These are phyloP conservation scores for Thielaviopsis ethacetica DNA, from an alignment of 2,329 filamentous ascomycete genomes.

Conservation along the genomic window DNA sequence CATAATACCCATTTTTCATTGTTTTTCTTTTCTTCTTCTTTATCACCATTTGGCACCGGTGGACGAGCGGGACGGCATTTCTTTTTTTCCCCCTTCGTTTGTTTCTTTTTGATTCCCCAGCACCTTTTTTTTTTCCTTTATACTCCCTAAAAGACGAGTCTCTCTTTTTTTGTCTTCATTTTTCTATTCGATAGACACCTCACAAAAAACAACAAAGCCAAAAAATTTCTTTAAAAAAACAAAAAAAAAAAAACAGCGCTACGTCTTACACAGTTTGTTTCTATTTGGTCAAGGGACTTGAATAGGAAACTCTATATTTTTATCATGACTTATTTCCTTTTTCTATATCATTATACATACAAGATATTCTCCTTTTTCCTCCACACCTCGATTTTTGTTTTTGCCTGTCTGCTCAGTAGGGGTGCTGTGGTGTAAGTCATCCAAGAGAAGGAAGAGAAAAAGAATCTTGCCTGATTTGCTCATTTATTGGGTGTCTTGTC, in stretches of 20 bases:
- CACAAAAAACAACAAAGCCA: neutral
- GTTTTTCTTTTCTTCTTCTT: neutral
- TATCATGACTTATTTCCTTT: too few species aligned
- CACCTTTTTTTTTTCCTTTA: neutral
- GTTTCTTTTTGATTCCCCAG: neutral
- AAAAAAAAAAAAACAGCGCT: neutral
- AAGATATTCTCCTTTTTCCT: too few species aligned
- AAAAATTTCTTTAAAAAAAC: neutral
- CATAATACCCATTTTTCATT: neutral
- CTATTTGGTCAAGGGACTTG: neutral
- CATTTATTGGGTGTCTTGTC: too few species aligned
- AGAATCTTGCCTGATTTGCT: too few species aligned
- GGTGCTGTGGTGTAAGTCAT: too few species aligned
- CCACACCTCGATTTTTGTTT: too few species aligned
- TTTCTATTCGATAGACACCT: neutral
- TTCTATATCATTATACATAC: too few species aligned
- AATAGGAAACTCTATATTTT: neutral
- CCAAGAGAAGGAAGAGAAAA: too few species aligned
- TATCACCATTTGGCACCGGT: neutral
- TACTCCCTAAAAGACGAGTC: neutral
- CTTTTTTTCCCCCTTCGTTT: neutral
- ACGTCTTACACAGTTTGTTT: neutral
- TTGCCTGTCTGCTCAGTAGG: too few species aligned
- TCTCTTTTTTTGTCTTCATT: neutral
- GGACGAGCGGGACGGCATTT: neutral